Conservation (phyloP, 306 rosid genomes). For the Castanospermum australe region DNA sequence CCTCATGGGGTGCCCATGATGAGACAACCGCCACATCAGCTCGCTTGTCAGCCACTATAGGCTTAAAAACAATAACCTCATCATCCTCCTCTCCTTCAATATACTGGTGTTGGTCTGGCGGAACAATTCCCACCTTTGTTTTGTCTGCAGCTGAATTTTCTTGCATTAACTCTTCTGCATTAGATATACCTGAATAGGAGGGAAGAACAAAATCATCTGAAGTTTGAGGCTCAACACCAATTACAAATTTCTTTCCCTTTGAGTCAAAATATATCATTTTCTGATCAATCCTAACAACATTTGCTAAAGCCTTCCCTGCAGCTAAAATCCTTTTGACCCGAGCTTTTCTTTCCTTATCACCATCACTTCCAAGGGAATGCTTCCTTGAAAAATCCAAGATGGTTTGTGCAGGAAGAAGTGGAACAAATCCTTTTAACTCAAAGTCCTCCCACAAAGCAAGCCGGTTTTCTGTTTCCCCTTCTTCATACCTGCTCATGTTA, state of each 20-base stretch:
- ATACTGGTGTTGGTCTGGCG: constrained; percentile 42
- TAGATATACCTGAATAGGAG: constrained; percentile 36
- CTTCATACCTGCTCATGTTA: constrained; percentile 86
- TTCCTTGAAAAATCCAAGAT: constrained; percentile 92
- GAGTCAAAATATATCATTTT: constrained; percentile 60
- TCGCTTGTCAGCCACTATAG: constrained; percentile 68
- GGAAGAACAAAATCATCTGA: constrained; percentile 45
- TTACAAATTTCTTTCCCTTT: constrained; percentile 61
- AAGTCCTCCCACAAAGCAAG: constrained; percentile 95
- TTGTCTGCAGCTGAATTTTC: constrained; percentile 48
- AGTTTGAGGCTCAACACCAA: constrained; percentile 58
- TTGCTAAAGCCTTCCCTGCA: constrained; percentile 85
- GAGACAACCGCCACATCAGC: constrained; percentile 39
- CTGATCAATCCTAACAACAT: constrained; percentile 65
- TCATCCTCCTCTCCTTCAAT: constrained; percentile 87
- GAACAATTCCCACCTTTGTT: constrained; percentile 33
- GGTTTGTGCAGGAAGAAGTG: constrained; percentile 89
- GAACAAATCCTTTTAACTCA: constrained; percentile 89
- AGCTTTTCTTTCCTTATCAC: constrained; percentile 71
- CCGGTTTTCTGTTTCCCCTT: constrained; percentile 85
- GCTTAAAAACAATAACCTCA: constrained; percentile 94
- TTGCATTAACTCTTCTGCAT: constrained; percentile 36
- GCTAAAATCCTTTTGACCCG: constrained; percentile 79
- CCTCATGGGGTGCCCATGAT: constrained; percentile 40
- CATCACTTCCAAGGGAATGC: constrained; percentile 65